A percentile compares a stretch with the other conserved stretches of the same genome.
These are phyloP conservation scores for Yarrowia yakushimensis DNA, from an alignment of 805 yeast genomes.

Conservation along the genomic window DNA sequence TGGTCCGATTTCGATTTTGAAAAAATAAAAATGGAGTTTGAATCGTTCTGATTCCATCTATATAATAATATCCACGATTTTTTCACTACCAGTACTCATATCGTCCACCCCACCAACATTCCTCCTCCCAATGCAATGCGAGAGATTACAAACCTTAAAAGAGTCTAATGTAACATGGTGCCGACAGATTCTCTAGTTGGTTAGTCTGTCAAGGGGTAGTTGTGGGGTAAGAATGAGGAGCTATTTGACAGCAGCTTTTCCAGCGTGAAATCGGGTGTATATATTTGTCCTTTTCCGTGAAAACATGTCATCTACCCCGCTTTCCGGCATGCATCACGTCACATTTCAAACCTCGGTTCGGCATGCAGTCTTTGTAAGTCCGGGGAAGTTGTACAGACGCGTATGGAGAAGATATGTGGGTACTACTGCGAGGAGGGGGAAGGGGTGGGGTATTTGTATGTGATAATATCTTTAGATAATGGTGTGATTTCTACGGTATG, in stretches of 20 bases:
- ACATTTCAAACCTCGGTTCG: slow-evolving; percentile 15
- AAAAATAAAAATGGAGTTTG: neutral
- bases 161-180: neutral
- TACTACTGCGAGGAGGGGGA: too few relatives aligned
- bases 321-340: neutral
- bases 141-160: slow-evolving; percentile 1
- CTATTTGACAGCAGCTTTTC: neutral
- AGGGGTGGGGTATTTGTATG: too few relatives aligned
- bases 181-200: neutral
- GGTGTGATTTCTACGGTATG: too few relatives aligned
- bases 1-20: neutral
- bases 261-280: too few relatives aligned
- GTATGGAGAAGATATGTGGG: neutral
- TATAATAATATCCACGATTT: neutral
- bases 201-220: neutral
- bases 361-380: slow-evolving; percentile 1
- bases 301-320: neutral
- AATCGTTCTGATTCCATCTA: neutral
- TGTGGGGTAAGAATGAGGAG: neutral
- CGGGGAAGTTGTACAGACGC: slow-evolving; percentile 4
- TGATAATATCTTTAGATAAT: too few relatives aligned
- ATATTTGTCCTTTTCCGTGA: neutral
- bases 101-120: neutral
- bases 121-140: neutral
- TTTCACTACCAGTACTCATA: neutral